Conservation (phyloP, 2,329 filamentous ascomycete species). For the Fusarium drepaniforme region DNA sequence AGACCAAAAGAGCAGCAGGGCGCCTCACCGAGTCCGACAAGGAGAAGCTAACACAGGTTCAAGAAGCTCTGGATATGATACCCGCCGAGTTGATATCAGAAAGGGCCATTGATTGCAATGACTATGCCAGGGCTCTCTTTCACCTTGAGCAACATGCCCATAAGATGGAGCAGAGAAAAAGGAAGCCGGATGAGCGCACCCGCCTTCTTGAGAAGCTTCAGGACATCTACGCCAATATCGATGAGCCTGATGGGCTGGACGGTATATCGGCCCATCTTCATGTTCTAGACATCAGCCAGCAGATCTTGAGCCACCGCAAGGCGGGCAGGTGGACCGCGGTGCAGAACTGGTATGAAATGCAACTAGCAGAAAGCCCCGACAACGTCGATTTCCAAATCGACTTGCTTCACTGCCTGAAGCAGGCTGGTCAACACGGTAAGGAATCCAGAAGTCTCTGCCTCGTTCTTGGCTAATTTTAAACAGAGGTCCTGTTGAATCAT, state of each 20-base stretch:
- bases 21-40: constrained; percentile 55
- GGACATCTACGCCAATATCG: constrained; percentile 96
- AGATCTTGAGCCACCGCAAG: constrained; percentile 92
- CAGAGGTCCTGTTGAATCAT: constrained; percentile 88
- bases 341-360: constrained; percentile 97
- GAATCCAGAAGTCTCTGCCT: constrained; percentile 52
- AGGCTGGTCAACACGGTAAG: constrained; percentile 94
- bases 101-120: constrained; percentile 92
- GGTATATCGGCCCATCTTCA: constrained; percentile 91
- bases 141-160: constrained; percentile 93
- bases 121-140: constrained; percentile 91
- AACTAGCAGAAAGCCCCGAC: constrained; percentile 82
- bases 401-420: constrained; percentile 87
- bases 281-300: constrained; percentile 91
- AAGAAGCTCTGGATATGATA: constrained; percentile 69
- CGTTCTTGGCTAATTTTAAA: constrained; percentile 35
- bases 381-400: constrained; percentile 85
- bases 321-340: constrained; percentile 94
- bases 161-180: constrained; percentile 58
- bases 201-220: constrained; percentile 83
- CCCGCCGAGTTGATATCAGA: constrained; percentile 81
- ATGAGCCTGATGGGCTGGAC: constrained; percentile 96
- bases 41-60: constrained; percentile 62
- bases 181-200: constrained; percentile 66
- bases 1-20: constrained; percentile 69